A percentile compares a stretch with the other conserved stretches of the same genome.
phyloP scores from a whole-genome alignment of 164 flowering plant genomes.

The Aristolochia californica region DNA sequence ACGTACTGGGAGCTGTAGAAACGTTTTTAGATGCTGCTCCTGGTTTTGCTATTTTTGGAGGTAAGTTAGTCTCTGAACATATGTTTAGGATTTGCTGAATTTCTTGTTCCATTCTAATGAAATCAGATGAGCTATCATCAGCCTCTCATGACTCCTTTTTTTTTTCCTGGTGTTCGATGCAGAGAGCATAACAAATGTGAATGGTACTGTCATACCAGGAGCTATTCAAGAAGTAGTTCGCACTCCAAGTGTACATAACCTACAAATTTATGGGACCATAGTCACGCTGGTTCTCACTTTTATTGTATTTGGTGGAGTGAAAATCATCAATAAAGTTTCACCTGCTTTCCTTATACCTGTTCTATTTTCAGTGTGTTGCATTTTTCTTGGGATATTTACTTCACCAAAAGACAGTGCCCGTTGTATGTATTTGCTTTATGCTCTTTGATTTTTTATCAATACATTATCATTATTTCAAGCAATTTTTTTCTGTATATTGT shows the following conservation, averaged over 20 bases:
- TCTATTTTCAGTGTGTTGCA: conserved; percentile 74
- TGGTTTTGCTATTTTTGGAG: conserved; percentile 80
- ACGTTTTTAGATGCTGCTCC: conserved; percentile 93
- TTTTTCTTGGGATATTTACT: conserved; percentile 59
- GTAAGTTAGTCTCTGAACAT: conserved; percentile 20
- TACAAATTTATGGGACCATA: conserved; percentile 90
- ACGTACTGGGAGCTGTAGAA: conserved; percentile 98
- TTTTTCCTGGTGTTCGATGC: conserved; percentile 10
- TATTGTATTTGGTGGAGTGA: conserved; percentile 98
- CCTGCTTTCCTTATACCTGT: conserved; percentile 97
- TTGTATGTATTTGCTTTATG: conserved; percentile 28
- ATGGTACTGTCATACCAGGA: conserved; percentile 36
- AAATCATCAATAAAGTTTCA: conserved; percentile 94
- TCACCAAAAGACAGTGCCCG: conserved; percentile 52
- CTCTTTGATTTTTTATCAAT: background rate
- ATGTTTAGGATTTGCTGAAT: background rate
- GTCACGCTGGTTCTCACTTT: conserved; percentile 86
- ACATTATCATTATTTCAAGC: too few relatives aligned
- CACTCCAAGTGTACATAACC: conserved; percentile 78
- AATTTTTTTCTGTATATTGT: too few relatives aligned
- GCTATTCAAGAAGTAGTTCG: conserved; percentile 31
- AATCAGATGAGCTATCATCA: conserved; percentile 5
- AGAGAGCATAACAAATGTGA: conserved; percentile 65
- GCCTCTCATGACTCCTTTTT: background rate
- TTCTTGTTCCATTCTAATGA: background rate